Percentiles rank a stretch among this genome's conserved stretches.
These are phyloP conservation scores for Leccinum laetum DNA, from an alignment of 1,284 basidiomycete species.

Conservation along the genomic window DNA sequence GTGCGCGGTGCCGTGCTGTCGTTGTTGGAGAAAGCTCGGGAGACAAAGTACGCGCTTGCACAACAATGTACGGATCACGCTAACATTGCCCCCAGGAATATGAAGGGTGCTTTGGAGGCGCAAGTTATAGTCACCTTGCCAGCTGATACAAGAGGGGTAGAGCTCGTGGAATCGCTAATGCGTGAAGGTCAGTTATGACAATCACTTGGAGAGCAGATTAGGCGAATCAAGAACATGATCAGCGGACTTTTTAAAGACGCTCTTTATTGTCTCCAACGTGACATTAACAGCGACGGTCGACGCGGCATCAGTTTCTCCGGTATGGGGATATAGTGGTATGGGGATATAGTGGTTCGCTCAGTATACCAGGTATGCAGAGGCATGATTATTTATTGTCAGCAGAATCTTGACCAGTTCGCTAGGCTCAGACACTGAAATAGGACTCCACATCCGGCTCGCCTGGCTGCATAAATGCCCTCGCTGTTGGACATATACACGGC, in stretches of 20 bases:
- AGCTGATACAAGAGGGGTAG: conserved; percentile 23
- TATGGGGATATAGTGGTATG: conserved; percentile 34
- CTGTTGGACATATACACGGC: conserved; percentile 33
- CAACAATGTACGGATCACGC: not conserved
- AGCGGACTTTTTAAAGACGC: conserved; percentile 65
- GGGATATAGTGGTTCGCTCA: conserved; percentile 40
- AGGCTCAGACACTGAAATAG: conserved; percentile 21
- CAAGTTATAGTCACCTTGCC: conserved; percentile 57
- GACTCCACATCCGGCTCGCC: conserved; percentile 25
- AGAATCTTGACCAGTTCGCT: not conserved
- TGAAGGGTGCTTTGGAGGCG: conserved; percentile 77
- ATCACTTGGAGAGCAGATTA: not conserved
- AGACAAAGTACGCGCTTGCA: conserved; percentile 51
- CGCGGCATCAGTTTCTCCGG: conserved; percentile 34
- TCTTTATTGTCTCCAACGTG: conserved; percentile 80
- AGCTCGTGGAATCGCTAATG: conserved; percentile 38
- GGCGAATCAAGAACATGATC: conserved; percentile 6
- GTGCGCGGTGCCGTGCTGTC: conserved; percentile 58
- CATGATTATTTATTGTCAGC: not conserved
- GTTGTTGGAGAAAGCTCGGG: conserved; percentile 71
- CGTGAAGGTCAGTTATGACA: conserved; percentile 46
- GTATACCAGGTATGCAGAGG: conserved; percentile 41
- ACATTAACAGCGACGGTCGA: conserved; percentile 44
- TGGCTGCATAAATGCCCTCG: conserved; percentile 30
- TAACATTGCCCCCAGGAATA: conserved; percentile 40